Percentiles rank a stretch among this genome's conserved stretches.
Evolutionary conservation across 192 early-diverging fungal species (phyloP).

Genomic region (Gryganskiella cystojenkinii): DNA sequence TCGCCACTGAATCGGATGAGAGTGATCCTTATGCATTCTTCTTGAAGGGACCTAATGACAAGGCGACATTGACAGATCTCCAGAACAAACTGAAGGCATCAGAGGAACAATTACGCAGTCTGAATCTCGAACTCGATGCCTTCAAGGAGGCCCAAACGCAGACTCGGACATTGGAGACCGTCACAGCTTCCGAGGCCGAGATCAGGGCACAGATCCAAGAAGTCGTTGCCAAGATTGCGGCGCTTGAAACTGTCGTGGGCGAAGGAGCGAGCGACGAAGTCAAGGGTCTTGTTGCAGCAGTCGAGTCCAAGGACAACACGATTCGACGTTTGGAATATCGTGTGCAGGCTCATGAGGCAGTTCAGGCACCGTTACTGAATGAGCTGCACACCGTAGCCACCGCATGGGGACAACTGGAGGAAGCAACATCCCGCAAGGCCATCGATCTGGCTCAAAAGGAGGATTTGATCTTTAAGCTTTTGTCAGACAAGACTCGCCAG

Average conservation of each 20-base stretch:
- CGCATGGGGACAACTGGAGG: slow-evolving; percentile 84
- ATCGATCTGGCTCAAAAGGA: slow-evolving; percentile 81
- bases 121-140: slow-evolving; percentile 26
- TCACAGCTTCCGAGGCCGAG: slow-evolving; percentile 47
- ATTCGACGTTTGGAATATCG: slow-evolving; percentile 65
- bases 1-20: slow-evolving; percentile 62
- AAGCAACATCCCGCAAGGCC: slow-evolving; percentile 84
- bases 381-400: slow-evolving; percentile 75
- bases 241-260: slow-evolving; percentile 36
- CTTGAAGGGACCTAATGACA: slow-evolving; percentile 52
- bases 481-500: slow-evolving; percentile 88
- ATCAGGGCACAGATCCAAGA: slow-evolving; percentile 57
- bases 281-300: slow-evolving; percentile 26
- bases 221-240: slow-evolving; percentile 44
- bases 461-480: slow-evolving; percentile 78
- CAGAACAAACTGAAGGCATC: slow-evolving; percentile 57
- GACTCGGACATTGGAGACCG: slow-evolving; percentile 3
- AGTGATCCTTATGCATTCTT: slow-evolving; percentile 61
- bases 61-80: slow-evolving; percentile 59
- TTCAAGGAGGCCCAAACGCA: slow-evolving; percentile 21
- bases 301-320: slow-evolving; percentile 62
- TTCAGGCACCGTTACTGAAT: slow-evolving; percentile 60
- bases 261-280: slow-evolving; percentile 39
- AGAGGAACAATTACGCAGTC: slow-evolving; percentile 39
- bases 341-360: slow-evolving; percentile 56